Percentiles rank a stretch among this genome's conserved stretches.
phyloP scores from a whole-genome alignment of 2,329 filamentous ascomycete species.

The Thelonectria olida region DNA sequence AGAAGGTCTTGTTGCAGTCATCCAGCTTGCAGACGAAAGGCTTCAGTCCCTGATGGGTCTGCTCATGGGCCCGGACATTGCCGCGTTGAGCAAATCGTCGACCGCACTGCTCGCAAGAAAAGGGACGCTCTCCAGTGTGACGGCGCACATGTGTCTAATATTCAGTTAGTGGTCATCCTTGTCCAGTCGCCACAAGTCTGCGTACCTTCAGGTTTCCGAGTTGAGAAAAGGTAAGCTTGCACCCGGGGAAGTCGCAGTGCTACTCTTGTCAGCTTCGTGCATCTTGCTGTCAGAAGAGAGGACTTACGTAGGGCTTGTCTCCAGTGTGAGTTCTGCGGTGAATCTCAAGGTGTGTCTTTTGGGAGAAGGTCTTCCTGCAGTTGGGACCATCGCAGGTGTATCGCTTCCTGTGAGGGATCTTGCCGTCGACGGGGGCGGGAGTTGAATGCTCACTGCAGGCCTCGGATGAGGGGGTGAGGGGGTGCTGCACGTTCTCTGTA shows the following conservation, averaged over 20 bases:
- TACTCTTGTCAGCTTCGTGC: conserved; percentile 43
- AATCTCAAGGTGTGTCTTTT: conserved; percentile 93
- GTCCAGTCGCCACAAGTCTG: background rate
- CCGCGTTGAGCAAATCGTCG: conserved; percentile 87
- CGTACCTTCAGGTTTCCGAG: conserved; percentile 87
- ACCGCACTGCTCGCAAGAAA: conserved; percentile 79
- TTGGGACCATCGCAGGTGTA: conserved; percentile 78
- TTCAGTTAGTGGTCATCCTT: background rate
- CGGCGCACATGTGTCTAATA: conserved; percentile 82
- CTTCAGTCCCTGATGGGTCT: conserved; percentile 80
- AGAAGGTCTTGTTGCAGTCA: conserved; percentile 87
- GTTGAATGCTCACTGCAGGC: conserved; percentile 32
- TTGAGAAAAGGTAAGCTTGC: conserved; percentile 86
- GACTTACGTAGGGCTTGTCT: conserved; percentile 85
- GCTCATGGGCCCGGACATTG: conserved; percentile 85
- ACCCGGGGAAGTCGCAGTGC: conserved; percentile 76
- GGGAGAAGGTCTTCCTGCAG: conserved; percentile 85
- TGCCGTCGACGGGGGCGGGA: conserved; percentile 38
- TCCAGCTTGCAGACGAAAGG: conserved; percentile 85
- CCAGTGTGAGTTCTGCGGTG: conserved; percentile 90
- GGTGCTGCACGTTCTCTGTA: conserved; percentile 37
- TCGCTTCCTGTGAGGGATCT: conserved; percentile 58
- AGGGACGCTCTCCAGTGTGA: conserved; percentile 89
- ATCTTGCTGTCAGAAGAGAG: background rate
- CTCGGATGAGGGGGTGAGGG: conserved; percentile 37